phyloP scores from a whole-genome alignment of 371 early-diverging fungal genomes.

The Mortierella sp. region DNA sequence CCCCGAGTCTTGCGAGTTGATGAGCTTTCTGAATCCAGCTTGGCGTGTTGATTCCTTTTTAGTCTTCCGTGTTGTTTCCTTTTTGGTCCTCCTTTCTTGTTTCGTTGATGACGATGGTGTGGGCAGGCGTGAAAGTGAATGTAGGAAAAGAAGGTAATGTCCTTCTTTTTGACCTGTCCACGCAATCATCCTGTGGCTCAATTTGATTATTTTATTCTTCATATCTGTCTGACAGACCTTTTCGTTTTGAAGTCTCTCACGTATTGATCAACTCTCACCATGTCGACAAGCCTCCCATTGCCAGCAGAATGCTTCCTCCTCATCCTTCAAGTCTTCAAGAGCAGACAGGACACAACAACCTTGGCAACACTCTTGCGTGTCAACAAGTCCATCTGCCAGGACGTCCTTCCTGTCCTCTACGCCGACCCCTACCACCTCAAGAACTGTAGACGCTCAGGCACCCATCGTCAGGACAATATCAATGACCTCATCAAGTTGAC shows the following conservation, averaged over 20 bases:
- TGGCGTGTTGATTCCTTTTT: background rate
- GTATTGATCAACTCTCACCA: too few species aligned
- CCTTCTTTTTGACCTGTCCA: too few species aligned
- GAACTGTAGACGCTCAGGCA: background rate
- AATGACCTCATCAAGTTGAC: background rate
- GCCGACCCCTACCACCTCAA: background rate
- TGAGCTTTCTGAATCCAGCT: constrained; percentile 12
- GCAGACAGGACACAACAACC: background rate
- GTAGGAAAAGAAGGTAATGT: too few species aligned
- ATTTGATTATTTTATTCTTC: too few species aligned
- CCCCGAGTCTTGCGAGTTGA: constrained; percentile 6
- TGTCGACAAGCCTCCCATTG: background rate
- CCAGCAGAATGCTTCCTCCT: background rate
- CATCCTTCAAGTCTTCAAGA: background rate
- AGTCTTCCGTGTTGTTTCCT: too few species aligned
- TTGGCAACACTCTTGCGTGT: background rate
- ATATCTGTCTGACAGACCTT: too few species aligned
- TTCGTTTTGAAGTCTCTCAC: too few species aligned
- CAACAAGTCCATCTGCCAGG: background rate
- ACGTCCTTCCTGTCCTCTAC: background rate
- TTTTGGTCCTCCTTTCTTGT: background rate
- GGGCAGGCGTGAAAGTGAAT: too few species aligned
- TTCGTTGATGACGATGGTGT: background rate
- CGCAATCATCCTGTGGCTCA: too few species aligned
- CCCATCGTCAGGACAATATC: too few species aligned